A percentile compares a stretch with the other conserved stretches of the same genome.
These are phyloP conservation scores for Xylariaceae sp. DNA, from an alignment of 2,329 filamentous ascomycete genomes.

Conservation along the genomic window DNA sequence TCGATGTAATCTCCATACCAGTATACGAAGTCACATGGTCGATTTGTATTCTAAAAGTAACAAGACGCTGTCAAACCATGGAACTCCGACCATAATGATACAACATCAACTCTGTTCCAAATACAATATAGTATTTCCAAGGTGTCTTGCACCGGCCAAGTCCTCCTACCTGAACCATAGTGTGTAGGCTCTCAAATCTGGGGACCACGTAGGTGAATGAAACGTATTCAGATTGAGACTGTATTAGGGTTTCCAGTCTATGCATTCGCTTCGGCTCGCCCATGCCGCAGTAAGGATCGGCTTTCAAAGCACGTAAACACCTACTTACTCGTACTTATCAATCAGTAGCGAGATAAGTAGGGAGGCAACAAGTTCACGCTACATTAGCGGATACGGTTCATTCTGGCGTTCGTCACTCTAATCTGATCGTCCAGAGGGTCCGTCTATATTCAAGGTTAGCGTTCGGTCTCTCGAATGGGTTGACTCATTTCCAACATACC, in stretches of 20 bases:
- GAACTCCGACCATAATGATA: background rate
- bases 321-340: background rate
- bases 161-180: background rate
- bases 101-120: background rate
- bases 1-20: background rate
- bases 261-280: conserved; percentile 5
- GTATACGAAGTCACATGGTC: background rate
- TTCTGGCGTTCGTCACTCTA: conserved; percentile 25
- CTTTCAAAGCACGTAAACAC: background rate
- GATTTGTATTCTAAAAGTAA: background rate
- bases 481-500: conserved; percentile 42
- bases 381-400: conserved; percentile 21
- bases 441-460: conserved; percentile 47
- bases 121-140: background rate
- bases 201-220: background rate
- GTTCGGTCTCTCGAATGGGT: background rate
- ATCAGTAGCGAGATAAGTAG: background rate
- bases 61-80: background rate
- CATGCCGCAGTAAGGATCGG: background rate
- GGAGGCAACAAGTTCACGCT: background rate
- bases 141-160: background rate
- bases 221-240: background rate
- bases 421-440: conserved; percentile 57
- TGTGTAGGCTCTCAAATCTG: too few species aligned
- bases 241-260: conserved; percentile 6